These are phyloP conservation scores for Inga laurina DNA, from an alignment of 306 rosid species.

Conservation along the genomic window DNA sequence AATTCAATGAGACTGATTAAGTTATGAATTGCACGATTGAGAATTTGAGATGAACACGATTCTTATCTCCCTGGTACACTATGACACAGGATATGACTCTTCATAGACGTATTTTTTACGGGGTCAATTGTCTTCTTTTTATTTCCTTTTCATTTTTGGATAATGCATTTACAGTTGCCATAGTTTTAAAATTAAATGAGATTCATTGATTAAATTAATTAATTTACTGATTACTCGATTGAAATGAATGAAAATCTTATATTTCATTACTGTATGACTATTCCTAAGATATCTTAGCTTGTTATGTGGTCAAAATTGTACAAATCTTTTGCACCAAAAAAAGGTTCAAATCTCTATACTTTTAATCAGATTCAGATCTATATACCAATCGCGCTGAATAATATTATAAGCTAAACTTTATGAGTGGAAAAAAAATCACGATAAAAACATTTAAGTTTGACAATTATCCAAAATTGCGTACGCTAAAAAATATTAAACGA, in stretches of 20 bases:
- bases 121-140: neutral
- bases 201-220: no score
- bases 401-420: no score
- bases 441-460: neutral
- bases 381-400: no score
- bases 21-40: no score
- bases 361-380: no score
- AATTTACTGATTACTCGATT: neutral
- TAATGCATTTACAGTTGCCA: neutral
- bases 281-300: neutral
- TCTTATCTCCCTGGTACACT: no score
- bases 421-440: no score
- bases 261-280: neutral
- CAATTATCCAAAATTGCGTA: no score
- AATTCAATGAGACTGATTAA: no score
- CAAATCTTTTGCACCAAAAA: neutral
- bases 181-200: neutral
- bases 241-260: neutral
- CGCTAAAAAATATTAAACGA: no score
- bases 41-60: no score
- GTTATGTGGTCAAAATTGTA: neutral
- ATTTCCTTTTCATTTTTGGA: neutral
- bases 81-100: neutral
- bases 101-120: neutral
- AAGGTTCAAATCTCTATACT: no score